Percentiles rank a stretch among this genome's conserved stretches.
These are phyloP conservation scores for Cyanidiococcus yangmingshanensis DNA, from an alignment of 23 red algal species.

Conservation along the genomic window DNA sequence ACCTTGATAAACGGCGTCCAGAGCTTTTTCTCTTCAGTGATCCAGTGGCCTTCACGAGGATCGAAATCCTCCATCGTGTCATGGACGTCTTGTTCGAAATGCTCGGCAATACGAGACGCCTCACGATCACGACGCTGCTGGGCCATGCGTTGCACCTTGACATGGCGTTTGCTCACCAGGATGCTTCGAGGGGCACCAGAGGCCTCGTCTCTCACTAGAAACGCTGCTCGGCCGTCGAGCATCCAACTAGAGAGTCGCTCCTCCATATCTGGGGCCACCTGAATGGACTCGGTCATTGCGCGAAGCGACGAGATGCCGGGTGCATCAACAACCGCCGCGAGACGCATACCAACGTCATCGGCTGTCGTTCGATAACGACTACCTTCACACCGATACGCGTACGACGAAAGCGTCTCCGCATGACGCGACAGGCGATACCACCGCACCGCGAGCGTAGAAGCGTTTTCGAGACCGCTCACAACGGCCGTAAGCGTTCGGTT, in stretches of 20 bases:
- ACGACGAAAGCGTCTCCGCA: neutral
- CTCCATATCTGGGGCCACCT: conserved; percentile 24
- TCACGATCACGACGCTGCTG: neutral
- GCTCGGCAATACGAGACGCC: neutral
- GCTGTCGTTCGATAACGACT: conserved; percentile 27
- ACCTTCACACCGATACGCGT: conserved; percentile 14
- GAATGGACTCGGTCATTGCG: conserved; percentile 17
- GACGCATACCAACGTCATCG: conserved; percentile 27
- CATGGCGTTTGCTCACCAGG: conserved; percentile 5
- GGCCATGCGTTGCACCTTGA: conserved; percentile 20
- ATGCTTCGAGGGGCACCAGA: conserved; percentile 17
- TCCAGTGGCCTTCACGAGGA: conserved; percentile 20
- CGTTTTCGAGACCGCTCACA: neutral
- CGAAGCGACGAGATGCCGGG: neutral
- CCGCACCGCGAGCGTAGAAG: neutral
- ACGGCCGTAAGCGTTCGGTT: neutral
- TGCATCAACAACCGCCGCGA: conserved; percentile 6
- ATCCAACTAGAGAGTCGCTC: conserved; percentile 22
- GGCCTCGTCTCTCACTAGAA: conserved; percentile 24
- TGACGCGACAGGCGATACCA: conserved; percentile 27
- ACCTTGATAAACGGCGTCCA: conserved; percentile 6
- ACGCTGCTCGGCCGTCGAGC: conserved; percentile 24
- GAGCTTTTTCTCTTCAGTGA: conserved; percentile 29
- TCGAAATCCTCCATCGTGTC: neutral
- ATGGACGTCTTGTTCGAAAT: neutral